Base-by-base conservation (phyloP, 768 basidiomycete species). In the Mrakia gelida region DNA sequence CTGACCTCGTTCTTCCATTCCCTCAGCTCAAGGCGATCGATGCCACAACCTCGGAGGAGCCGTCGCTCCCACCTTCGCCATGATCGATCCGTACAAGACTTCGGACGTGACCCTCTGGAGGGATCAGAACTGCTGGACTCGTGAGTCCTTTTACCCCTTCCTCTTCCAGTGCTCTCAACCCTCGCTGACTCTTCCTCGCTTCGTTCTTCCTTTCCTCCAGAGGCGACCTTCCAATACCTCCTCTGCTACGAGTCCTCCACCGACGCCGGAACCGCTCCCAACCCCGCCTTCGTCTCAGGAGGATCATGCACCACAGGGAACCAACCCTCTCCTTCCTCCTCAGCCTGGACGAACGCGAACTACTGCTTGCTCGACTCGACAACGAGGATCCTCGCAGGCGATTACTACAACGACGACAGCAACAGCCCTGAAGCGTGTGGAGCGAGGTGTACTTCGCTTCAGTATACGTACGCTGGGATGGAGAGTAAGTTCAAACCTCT, bases 51-150 rank as follows among this genome's bases (percentile, higher is more conserved):
- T 73, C 72, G 54, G 52, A 38, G 52, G 52, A 28, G 59, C 54
- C 32, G 54, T 75, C 18, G 7, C 26, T 7, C 74, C 74, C 23
- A 45, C 43, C 1, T 75, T 75, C 30, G 74, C 74, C 23, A 28
- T 75, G 21, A 30, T 52, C 15, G 74, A 75, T 28, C 74, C 34
- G 0, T 34, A 52, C 74, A 75, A 75, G 32, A 65, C 54, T 43
- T 30, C 63, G 16, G 30, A 18, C 2, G n/a, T 75, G 30, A 32
- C 65, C 23, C 63, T 49, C 30, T 62, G 74, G 11, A 21, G 43
- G 7, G 61, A 67, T 10, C 62, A 43, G n/a, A 75, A 75, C 49
- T 75, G 74, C 63, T 56, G 54, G 54, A 52, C 54, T 26, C 54
- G 54, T 23, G 16, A n/a, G 54, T n/a, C 6, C 18, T 23, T 23